These are phyloP conservation scores for Ziziphus jujuba DNA, from an alignment of 306 rosid species.

Conservation along the genomic window DNA sequence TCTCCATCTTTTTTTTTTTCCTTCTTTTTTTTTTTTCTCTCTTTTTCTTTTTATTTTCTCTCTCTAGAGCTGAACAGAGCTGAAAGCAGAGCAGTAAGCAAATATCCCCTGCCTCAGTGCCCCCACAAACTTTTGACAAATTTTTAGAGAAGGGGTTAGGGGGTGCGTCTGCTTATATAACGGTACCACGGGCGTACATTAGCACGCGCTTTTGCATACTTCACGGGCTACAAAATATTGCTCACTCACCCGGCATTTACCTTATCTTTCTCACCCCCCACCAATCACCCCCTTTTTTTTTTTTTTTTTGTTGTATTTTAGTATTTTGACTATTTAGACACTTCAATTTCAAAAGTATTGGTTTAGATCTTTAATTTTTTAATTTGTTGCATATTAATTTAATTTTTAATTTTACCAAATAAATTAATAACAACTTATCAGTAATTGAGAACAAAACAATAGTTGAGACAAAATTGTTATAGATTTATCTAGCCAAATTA, in stretches of 20 bases:
- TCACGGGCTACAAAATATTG: conserved; percentile 8
- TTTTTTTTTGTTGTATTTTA: too few relatives aligned
- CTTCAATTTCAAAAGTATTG: too few relatives aligned
- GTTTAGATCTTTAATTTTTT: too few relatives aligned
- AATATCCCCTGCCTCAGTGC: conserved; percentile 31
- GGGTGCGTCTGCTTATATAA: conserved; percentile 44
- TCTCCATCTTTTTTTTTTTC: conserved; percentile 47
- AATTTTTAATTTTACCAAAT: too few relatives aligned
- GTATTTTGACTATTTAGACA: too few relatives aligned
- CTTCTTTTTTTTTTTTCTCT: conserved; percentile 11
- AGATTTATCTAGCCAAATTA: too few relatives aligned
- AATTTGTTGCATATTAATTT: too few relatives aligned
- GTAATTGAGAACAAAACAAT: too few relatives aligned
- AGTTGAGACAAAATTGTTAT: too few relatives aligned
- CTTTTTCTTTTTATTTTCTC: not conserved
- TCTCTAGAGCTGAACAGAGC: too few relatives aligned
- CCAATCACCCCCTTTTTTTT: too few relatives aligned
- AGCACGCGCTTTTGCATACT: conserved; percentile 29
- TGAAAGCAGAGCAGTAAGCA: not conserved
- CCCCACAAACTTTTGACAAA: conserved; percentile 36
- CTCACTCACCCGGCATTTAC: not conserved
- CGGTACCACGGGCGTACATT: conserved; percentile 23
- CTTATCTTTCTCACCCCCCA: not conserved
- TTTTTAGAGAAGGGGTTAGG: conserved; percentile 31
- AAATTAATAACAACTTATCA: too few relatives aligned